Percentiles rank a stretch among this genome's conserved stretches.
Evolutionary conservation across 352 stramenopile species (phyloP).

Genomic region (Saprolegnia diclina): DNA sequence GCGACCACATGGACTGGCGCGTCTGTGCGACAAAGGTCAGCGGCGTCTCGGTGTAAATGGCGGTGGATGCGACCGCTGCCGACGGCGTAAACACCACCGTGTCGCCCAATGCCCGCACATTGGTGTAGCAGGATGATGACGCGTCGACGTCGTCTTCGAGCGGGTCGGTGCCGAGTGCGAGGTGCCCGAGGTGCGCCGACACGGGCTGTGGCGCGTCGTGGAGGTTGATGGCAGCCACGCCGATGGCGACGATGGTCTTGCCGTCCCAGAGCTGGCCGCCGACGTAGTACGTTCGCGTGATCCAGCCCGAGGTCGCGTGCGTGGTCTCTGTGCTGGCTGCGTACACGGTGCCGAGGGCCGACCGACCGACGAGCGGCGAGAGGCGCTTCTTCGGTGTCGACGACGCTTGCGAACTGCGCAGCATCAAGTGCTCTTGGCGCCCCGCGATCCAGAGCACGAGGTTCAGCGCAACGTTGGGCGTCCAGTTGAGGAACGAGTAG

Average conservation of each 20-base stretch:
- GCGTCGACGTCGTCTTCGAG: not conserved
- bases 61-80: not conserved
- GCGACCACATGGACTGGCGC: not conserved
- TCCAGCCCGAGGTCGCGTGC: conserved; percentile 2
- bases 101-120: not conserved
- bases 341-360: conserved; percentile 3
- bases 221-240: conserved; percentile 18
- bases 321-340: not conserved
- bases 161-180: not conserved
- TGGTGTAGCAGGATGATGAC: not conserved
- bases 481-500: conserved; percentile 12
- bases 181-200: conserved; percentile 9
- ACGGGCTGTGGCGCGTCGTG: not conserved
- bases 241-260: conserved; percentile 10
- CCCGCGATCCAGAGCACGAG: conserved; percentile 2
- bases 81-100: not conserved
- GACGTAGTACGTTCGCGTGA: conserved; percentile 10
- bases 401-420: not conserved
- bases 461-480: conserved; percentile 10
- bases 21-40: not conserved
- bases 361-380: conserved; percentile 18
- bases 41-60: not conserved
- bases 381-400: not conserved
- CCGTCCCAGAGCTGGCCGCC: conserved; percentile 23
- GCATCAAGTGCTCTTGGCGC: conserved; percentile 9